Evolutionary conservation across 2,329 filamentous ascomycete species (phyloP), one percentile per base, ranked within the genome.

Genomic region (Coniochaeta hoffmannii): DNA sequence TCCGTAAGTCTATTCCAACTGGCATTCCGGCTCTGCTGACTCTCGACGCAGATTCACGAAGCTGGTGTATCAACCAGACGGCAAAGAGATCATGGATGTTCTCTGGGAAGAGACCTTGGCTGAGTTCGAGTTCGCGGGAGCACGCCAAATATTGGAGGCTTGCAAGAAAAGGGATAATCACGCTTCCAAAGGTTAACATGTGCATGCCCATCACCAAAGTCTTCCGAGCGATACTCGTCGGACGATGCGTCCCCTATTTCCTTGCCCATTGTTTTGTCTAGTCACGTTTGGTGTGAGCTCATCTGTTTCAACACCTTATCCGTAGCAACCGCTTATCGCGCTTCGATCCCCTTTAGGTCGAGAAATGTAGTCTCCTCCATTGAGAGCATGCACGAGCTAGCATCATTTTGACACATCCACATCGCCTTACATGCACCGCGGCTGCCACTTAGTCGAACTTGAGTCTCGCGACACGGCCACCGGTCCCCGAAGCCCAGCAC

Each of bases 101-200:
- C 54, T 75, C 2, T 77, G 73, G 73, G 58, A 66, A 0, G 71
- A 73, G 58, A 74, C 71, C 7, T 46, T 73, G 50, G 53, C 60
- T 2, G 66, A 69, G 31, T 64, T 73, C n/a, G 63, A 63, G 0
- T 73, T 73, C 59, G 66, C 64, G 2, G 56, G 57, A 7, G 58
- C 54, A 2, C 32, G 57, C 3, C 54, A 30, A 1, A 60, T 62
- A 14, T 17, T 59, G 31, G 54, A 56, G 24, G 28, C 22, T 10
- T 46, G 15, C 19, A 46, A 46, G 22, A 44, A 46, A 10, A 17
- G 41, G 12, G 12, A 2, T 15, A 4, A 5, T 5, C 11, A 15
- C 19, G n/a, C 22, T 26, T 4, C 19, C 19, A 46, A 26, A 4
- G 41, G 26, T 28, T 28, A 28, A 11, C 9, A 41, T 41, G n/a